Evolutionary conservation across 768 basidiomycete species (phyloP).

Genomic region (Peribolospora kevripleyi): DNA sequence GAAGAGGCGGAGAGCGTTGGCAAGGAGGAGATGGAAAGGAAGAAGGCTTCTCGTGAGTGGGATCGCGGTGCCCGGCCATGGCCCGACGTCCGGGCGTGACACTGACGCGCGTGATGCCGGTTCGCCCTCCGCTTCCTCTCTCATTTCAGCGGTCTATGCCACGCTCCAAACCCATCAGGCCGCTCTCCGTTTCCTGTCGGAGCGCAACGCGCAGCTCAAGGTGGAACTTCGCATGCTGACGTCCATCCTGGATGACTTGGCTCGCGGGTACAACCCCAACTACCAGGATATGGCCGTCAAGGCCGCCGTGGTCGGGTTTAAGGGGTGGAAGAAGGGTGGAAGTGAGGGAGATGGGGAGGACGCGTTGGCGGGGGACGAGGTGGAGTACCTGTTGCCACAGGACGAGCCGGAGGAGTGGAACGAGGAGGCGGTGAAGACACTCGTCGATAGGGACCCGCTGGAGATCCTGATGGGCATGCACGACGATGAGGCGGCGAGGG

Average conservation of each 20-base stretch:
- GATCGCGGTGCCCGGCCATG: not conserved
- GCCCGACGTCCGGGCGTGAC: not conserved
- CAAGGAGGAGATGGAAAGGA: constrained; percentile 54
- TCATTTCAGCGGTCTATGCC: constrained; percentile 43
- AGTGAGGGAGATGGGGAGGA: constrained; percentile 23
- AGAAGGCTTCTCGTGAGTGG: constrained; percentile 59
- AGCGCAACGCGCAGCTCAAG: constrained; percentile 44
- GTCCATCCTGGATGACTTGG: constrained; percentile 58
- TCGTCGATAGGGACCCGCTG: not conserved
- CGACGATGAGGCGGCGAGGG: too few species aligned
- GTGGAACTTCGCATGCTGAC: constrained; percentile 54
- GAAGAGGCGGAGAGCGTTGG: constrained; percentile 54
- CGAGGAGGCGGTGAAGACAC: constrained; percentile 30
- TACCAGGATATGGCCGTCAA: constrained; percentile 99
- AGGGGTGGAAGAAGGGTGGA: constrained; percentile 22
- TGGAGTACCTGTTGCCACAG: constrained; percentile 14
- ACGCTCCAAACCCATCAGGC: constrained; percentile 45
- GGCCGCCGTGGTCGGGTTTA: constrained; percentile 86
- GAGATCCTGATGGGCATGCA: too few species aligned
- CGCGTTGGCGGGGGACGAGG: constrained; percentile 26
- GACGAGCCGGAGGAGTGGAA: constrained; percentile 28
- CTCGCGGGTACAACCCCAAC: constrained; percentile 83
- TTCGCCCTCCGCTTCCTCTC: not conserved
- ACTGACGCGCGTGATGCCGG: not conserved
- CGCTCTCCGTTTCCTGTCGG: constrained; percentile 51